Percentiles rank a stretch among this genome's conserved stretches.
Evolutionary conservation across 441 rosid genomes (phyloP).

Genomic region (Euphorbia corollata): DNA sequence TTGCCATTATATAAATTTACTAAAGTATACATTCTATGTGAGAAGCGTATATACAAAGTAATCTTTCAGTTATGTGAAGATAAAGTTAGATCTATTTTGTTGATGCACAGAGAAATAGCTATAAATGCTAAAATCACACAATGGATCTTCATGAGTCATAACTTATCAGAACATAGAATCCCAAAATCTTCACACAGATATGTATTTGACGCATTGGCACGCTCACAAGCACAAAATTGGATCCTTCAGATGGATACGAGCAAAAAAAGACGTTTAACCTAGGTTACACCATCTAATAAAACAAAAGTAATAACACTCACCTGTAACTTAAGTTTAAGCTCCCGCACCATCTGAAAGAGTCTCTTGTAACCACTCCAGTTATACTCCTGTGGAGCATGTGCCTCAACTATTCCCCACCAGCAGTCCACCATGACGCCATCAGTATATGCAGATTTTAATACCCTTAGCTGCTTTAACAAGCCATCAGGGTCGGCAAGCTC

Average conservation of each 20-base stretch:
- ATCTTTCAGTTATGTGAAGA: constrained; percentile 1
- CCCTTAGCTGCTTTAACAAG: constrained; percentile 70
- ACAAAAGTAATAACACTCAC: constrained; percentile 30
- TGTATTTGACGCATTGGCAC: background rate
- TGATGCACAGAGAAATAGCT: background rate
- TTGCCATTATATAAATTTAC: constrained; percentile 1
- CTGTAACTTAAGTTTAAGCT: constrained; percentile 82
- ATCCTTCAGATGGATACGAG: background rate
- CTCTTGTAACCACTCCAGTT: constrained; percentile 89
- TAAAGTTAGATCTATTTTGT: constrained; percentile 4
- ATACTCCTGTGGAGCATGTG: constrained; percentile 80
- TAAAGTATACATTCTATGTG: constrained; percentile 7
- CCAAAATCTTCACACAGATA: background rate
- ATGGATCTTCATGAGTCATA: background rate
- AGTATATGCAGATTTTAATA: constrained; percentile 64
- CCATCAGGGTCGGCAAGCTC: constrained; percentile 87
- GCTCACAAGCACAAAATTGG: constrained; percentile 1
- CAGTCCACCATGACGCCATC: constrained; percentile 92
- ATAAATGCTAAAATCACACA: background rate
- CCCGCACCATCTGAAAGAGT: constrained; percentile 74
- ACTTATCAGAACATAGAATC: background rate
- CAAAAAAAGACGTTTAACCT: background rate
- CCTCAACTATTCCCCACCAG: constrained; percentile 99
- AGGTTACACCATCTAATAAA: background rate
- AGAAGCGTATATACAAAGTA: background rate